These are phyloP conservation scores for Taphrina sp. DNA, from an alignment of 1,139 yeast species.

Conservation along the genomic window DNA sequence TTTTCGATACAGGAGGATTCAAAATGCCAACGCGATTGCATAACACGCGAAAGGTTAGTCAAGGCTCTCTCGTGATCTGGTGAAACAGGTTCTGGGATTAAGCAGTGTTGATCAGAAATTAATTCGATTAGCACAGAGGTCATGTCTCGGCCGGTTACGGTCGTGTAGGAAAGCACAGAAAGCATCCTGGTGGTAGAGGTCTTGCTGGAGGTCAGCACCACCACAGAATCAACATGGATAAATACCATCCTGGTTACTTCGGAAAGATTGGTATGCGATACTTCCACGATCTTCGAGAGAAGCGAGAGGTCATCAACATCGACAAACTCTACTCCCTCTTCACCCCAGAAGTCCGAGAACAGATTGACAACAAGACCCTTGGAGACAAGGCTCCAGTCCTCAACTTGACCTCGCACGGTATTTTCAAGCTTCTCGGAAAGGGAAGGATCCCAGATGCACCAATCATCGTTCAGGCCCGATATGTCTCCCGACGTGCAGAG, in stretches of 20 bases:
- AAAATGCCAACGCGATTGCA: constrained; percentile 4
- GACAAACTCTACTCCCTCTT: constrained; percentile 98
- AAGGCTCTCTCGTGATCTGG: too few species aligned
- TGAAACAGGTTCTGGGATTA: too few species aligned
- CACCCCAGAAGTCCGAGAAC: constrained; percentile 92
- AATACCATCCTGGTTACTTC: constrained; percentile 99
- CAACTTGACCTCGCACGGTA: constrained; percentile 53
- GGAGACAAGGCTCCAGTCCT: constrained; percentile 77
- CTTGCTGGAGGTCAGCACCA: constrained; percentile 99
- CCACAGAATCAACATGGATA: constrained; percentile 99
- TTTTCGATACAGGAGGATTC: too few species aligned
- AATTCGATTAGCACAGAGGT: constrained; percentile 99
- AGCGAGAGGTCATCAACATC: constrained; percentile 88
- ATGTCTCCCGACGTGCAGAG: constrained; percentile 98
- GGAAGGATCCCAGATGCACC: constrained; percentile 98
- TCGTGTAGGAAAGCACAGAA: constrained; percentile 99
- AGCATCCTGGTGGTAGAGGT: constrained; percentile 99
- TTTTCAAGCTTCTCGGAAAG: constrained; percentile 99
- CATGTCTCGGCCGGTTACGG: constrained; percentile 99
- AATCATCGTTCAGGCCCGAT: constrained; percentile 99
- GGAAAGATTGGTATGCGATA: constrained; percentile 99
- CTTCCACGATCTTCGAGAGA: constrained; percentile 87
- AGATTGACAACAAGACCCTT: constrained; percentile 81
- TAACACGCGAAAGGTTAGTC: constrained; percentile 99
- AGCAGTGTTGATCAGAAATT: too few species aligned